Percentiles rank a stretch among this genome's conserved stretches.
These are phyloP conservation scores for Capsicum rhomboideum DNA, from an alignment of 257 asterid species.

Conservation along the genomic window DNA sequence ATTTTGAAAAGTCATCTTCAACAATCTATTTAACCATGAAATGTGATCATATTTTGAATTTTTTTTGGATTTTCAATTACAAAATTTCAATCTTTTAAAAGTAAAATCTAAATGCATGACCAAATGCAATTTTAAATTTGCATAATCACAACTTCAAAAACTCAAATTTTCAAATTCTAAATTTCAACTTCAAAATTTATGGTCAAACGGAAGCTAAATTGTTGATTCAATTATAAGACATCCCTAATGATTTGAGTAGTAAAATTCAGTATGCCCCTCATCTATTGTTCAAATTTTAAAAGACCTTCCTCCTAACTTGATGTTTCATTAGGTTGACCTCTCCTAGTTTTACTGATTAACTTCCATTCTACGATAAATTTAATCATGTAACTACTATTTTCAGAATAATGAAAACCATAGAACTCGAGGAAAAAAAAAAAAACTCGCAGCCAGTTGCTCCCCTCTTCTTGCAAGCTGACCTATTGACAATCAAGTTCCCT, in stretches of 20 bases:
- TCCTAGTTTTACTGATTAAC: background rate
- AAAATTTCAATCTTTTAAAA: too few relatives aligned
- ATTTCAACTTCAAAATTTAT: too few relatives aligned
- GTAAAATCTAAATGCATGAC: background rate
- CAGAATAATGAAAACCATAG: too few relatives aligned
- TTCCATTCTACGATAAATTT: too few relatives aligned
- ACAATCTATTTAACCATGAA: too few relatives aligned
- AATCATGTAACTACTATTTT: too few relatives aligned
- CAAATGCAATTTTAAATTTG: background rate
- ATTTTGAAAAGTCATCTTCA: too few relatives aligned
- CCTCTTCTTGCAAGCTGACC: background rate
- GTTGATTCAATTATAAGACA: background rate
- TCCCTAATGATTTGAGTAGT: background rate
- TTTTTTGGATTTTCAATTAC: too few relatives aligned
- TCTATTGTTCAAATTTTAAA: too few relatives aligned
- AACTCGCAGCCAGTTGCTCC: background rate
- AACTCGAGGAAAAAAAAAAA: too few relatives aligned
- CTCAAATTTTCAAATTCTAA: background rate
- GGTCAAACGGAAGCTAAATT: background rate
- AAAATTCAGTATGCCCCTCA: background rate
- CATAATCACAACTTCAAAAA: too few relatives aligned
- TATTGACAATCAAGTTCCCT: background rate
- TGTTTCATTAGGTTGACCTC: background rate
- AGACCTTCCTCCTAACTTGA: background rate
- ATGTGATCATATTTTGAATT: too few relatives aligned